phyloP scores from a whole-genome alignment of 176 grass and related monocot species.

The Hordeum marinum region DNA sequence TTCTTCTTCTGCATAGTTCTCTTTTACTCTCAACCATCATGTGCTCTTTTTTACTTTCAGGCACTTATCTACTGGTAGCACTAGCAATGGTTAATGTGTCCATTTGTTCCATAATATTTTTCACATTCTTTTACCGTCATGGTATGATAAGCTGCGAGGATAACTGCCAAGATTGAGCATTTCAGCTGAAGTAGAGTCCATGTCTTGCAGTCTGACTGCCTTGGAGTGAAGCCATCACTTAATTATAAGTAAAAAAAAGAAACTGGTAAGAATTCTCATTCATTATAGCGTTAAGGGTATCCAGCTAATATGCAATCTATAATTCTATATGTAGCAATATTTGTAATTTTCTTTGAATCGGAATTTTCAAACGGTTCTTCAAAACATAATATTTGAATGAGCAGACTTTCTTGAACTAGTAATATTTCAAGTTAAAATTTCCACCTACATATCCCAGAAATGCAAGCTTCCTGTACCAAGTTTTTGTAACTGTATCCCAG shows the following conservation, averaged over 20 bases:
- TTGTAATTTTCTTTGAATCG: background rate
- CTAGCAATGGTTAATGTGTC: background rate
- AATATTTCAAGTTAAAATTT: background rate
- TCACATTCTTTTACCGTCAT: no score
- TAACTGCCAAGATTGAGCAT: background rate
- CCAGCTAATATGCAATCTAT: background rate
- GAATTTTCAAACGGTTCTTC: background rate
- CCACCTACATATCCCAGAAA: background rate
- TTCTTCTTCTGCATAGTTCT: background rate
- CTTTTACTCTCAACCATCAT: background rate
- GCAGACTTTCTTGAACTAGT: background rate
- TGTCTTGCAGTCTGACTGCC: background rate
- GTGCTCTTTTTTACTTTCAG: background rate
- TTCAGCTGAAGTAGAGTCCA: background rate
- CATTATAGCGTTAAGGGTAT: background rate
- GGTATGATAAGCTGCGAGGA: background rate
- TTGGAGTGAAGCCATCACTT: background rate
- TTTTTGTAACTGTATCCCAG: slow-evolving; percentile 37
- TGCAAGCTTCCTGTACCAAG: slow-evolving; percentile 17
- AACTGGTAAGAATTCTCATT: background rate
- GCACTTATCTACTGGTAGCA: background rate
- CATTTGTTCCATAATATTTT: background rate
- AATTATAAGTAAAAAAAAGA: background rate
- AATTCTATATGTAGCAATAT: background rate
- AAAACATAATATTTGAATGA: background rate